Evolutionary conservation across 306 rosid genomes (phyloP), one percentile per base, ranked within the genome.

Genomic region (Dryas octopetala): DNA sequence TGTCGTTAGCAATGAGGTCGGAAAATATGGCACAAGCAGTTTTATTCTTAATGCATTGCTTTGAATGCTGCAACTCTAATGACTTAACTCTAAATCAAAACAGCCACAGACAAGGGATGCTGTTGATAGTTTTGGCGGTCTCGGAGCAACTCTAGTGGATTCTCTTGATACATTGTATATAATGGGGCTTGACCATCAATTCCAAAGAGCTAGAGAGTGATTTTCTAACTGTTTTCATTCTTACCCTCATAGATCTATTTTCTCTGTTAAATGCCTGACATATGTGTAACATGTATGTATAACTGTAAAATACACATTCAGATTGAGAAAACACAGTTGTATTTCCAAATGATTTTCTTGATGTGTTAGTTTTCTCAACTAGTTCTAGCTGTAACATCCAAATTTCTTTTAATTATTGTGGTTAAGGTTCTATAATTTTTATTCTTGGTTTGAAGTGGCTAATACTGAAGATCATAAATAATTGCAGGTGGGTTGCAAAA

Each of bases 121-220:
- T 32, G 76, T 79, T 74, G 80, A 88, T 68, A 86, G 49, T 82
- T 88, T 88, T 47, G 93, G 90, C 4, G 89, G 89, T 58, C 80
- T 88, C 9, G 93, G 93, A n/a, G 93, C 89, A 70, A 88, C 93
- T 62, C 61, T 88, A 52, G 84, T 88, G 58, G 93, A 88, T 74
- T 88, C 93, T 43, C 93, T 86, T 54, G 93, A 86, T 81, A 86
- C 93, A 52, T 78, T 88, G 80, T 86, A 60, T 72, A 84, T 86
- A 82, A 88, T 88, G 93, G 93, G 93, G 62, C 93, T 88, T 82
- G 82, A 86, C 52, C n/a, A 45, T 59, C 87, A 88, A 74, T 88
- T 88, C 72, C 61, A 74, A 74, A 86, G 88, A 76, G 93, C 93
- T 53, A 84, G 70, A 86, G 90, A 84, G 93, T 88, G 80, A 84